phyloP scores from a whole-genome alignment of 2,329 filamentous ascomycete genomes.

The Aspergillus candidus region DNA sequence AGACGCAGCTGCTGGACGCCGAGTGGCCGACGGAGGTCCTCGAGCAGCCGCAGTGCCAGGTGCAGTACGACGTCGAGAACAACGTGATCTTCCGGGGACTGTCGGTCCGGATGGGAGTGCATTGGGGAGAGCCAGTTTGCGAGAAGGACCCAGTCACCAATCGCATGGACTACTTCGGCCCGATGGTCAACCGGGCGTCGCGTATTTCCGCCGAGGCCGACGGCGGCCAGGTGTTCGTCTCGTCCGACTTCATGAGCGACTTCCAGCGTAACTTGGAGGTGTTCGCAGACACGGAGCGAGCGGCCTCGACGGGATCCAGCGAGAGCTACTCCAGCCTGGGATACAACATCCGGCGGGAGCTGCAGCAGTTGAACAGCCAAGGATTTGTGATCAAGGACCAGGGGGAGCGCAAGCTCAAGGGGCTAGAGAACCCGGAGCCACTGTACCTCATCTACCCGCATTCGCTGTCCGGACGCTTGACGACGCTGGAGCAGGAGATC shows the following conservation, averaged over 20 bases:
- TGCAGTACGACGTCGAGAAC: conserved; percentile 74
- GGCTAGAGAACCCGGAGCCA: conserved; percentile 92
- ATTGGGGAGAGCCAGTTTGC: conserved; percentile 90
- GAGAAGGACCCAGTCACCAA: conserved; percentile 94
- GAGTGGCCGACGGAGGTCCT: conserved; percentile 92
- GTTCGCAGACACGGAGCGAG: conserved; percentile 77
- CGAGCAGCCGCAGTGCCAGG: conserved; percentile 76
- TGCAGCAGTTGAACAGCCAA: conserved; percentile 78
- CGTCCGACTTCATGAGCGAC: conserved; percentile 93
- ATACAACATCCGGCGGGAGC: conserved; percentile 76
- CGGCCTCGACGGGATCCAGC: conserved; percentile 62
- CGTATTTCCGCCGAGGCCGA: conserved; percentile 92
- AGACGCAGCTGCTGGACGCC: conserved; percentile 78
- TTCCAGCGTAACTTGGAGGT: conserved; percentile 85
- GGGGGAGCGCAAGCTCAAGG: conserved; percentile 91
- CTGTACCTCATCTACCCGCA: conserved; percentile 95
- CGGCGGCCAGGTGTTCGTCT: conserved; percentile 94
- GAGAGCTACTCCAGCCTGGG: conserved; percentile 64
- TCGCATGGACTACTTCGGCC: conserved; percentile 98
- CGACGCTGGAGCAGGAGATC: conserved; percentile 44
- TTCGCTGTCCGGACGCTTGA: conserved; percentile 66
- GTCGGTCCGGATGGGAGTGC: conserved; percentile 94
- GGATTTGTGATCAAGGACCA: conserved; percentile 97
- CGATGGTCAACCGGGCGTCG: conserved; percentile 96
- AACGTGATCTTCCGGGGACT: conserved; percentile 88